A percentile compares a stretch with the other conserved stretches of the same genome.
These are phyloP conservation scores for Fibroporia radiculosa DNA, from an alignment of 768 basidiomycete species.

Conservation along the genomic window DNA sequence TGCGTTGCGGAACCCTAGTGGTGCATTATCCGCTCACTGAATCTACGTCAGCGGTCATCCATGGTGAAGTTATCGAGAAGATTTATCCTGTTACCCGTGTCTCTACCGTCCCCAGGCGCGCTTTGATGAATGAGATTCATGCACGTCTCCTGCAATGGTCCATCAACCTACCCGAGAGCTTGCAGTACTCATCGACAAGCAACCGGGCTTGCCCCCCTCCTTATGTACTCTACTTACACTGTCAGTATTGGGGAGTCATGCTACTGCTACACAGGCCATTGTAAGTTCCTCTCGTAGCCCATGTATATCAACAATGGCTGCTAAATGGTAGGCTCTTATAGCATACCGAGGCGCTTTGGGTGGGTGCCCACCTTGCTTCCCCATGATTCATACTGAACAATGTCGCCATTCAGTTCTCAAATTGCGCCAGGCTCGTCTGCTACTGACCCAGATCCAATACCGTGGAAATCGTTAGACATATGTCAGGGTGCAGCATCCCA, in stretches of 20 bases:
- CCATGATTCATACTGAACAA: background rate
- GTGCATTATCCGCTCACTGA: background rate
- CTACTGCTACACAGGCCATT: constrained; percentile 71
- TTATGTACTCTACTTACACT: constrained; percentile 58
- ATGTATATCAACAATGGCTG: background rate
- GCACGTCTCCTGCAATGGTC: constrained; percentile 69
- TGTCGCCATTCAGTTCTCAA: background rate
- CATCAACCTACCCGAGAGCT: constrained; percentile 53
- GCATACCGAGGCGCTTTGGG: constrained; percentile 73
- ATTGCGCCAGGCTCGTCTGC: constrained; percentile 1
- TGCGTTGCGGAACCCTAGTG: constrained; percentile 24
- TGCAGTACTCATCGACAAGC: constrained; percentile 45
- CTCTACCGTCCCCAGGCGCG: constrained; percentile 35
- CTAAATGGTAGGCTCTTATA: constrained; percentile 18
- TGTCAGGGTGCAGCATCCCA: constrained; percentile 73
- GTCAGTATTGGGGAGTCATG: constrained; percentile 72
- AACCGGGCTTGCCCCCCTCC: constrained; percentile 52
- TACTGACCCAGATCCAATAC: constrained; percentile 31
- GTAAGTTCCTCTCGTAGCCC: constrained; percentile 37
- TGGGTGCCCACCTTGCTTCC: constrained; percentile 21
- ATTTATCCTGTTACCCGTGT: constrained; percentile 64
- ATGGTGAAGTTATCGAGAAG: constrained; percentile 55
- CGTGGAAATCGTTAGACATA: constrained; percentile 65
- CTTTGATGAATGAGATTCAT: constrained; percentile 43
- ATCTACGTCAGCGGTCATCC: constrained; percentile 45